A percentile compares a stretch with the other conserved stretches of the same genome.
These are phyloP conservation scores for Citrus reticulata DNA, from an alignment of 345 rosid genomes.

Conservation along the genomic window DNA sequence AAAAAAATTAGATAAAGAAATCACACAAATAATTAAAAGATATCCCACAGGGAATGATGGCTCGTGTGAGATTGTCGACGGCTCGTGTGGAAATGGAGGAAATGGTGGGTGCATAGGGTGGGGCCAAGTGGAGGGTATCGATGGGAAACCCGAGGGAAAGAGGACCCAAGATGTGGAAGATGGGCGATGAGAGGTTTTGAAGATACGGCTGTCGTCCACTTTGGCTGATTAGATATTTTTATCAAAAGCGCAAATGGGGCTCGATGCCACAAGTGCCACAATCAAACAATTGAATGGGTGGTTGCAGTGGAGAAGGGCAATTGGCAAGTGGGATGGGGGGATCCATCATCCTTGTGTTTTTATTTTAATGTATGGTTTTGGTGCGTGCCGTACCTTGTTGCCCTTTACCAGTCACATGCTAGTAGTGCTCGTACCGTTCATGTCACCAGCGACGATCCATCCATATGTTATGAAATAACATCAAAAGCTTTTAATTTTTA, in stretches of 20 bases:
- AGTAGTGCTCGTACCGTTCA: too few relatives aligned
- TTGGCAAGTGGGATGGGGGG: background rate
- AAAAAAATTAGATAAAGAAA: too few relatives aligned
- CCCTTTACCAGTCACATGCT: too few relatives aligned
- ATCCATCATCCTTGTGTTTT: background rate
- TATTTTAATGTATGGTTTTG: background rate
- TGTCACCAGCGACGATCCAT: too few relatives aligned
- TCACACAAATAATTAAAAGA: too few relatives aligned
- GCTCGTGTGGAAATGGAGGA: background rate
- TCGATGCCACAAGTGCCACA: background rate
- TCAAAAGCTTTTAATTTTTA: too few relatives aligned
- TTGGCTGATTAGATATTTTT: background rate
- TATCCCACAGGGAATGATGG: background rate
- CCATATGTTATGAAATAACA: too few relatives aligned
- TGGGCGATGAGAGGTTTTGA: background rate
- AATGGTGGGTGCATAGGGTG: background rate
- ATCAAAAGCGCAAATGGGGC: background rate
- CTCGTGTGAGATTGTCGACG: background rate
- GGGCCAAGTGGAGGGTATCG: background rate
- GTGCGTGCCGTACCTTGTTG: too few relatives aligned
- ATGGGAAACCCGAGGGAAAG: background rate
- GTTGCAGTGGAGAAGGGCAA: background rate
- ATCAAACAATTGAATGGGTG: background rate
- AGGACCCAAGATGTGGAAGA: background rate
- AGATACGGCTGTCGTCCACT: constrained; percentile 23